phyloP scores from a whole-genome alignment of 2,329 filamentous ascomycete species.

The Nothopassalora personata region DNA sequence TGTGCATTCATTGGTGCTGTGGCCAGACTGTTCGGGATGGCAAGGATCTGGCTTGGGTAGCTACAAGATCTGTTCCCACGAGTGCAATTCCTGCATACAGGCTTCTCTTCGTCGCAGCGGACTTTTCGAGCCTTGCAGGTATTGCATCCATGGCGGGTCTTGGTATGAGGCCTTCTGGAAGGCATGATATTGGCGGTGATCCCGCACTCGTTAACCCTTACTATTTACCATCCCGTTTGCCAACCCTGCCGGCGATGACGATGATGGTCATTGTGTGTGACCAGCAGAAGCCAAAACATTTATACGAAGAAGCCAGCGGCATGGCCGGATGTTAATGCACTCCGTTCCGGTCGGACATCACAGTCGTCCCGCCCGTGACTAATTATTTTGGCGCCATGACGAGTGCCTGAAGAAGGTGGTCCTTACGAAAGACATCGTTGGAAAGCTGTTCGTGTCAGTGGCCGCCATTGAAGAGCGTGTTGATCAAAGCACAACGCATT shows the following conservation, averaged over 20 bases:
- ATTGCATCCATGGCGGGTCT: conserved; percentile 20
- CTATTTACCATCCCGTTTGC: not conserved
- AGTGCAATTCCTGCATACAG: conserved; percentile 20
- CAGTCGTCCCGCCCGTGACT: not conserved
- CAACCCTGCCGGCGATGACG: too few species aligned
- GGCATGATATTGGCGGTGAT: conserved; percentile 1
- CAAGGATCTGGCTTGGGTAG: conserved; percentile 14
- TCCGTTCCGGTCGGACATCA: not conserved
- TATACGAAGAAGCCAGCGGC: not conserved
- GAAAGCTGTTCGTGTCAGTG: too few species aligned
- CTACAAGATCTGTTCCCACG: conserved; percentile 17
- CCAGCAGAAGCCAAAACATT: not conserved
- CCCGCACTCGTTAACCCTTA: not conserved
- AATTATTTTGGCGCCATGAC: not conserved
- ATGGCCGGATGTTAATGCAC: not conserved
- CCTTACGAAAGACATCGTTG: too few species aligned
- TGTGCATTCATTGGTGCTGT: conserved; percentile 1
- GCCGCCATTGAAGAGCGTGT: too few species aligned
- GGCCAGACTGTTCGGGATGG: conserved; percentile 1
- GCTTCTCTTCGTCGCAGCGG: conserved; percentile 20
- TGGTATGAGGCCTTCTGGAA: conserved; percentile 19
- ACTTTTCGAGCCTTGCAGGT: conserved; percentile 22
- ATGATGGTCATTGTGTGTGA: not conserved
- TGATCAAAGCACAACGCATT: too few species aligned
- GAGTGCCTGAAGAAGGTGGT: not conserved